Evolutionary conservation across 805 yeast genomes (phyloP).

Genomic region (Spathaspora hagerdaliae): DNA sequence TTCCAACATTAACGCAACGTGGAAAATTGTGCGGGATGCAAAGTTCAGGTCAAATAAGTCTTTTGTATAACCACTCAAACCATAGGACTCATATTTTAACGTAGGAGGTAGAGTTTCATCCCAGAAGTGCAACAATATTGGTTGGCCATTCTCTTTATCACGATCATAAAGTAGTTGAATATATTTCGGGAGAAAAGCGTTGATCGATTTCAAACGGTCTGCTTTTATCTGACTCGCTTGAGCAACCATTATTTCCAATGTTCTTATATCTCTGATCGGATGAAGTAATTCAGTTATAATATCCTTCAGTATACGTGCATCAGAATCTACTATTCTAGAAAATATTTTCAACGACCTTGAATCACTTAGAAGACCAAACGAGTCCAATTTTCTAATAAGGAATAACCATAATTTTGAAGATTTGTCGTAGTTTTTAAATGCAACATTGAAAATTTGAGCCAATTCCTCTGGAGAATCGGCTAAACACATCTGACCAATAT

Average conservation of each 20-base stretch:
- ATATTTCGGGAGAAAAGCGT: slow-evolving; percentile 23
- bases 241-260: slow-evolving; percentile 5
- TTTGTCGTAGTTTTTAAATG: slow-evolving; percentile 16
- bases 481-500: slow-evolving; percentile 22
- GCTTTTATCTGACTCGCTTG: neutral
- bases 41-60: slow-evolving; percentile 1
- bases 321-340: slow-evolving; percentile 18
- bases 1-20: slow-evolving; percentile 31
- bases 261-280: slow-evolving; percentile 23
- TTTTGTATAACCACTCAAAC: neutral
- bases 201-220: neutral
- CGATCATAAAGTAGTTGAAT: slow-evolving; percentile 20
- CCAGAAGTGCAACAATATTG: neutral
- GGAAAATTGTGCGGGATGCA: slow-evolving; percentile 20
- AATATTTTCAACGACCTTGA: slow-evolving; percentile 23
- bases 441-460: slow-evolving; percentile 29
- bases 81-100: neutral
- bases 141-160: slow-evolving; percentile 1
- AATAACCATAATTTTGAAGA: slow-evolving; percentile 32
- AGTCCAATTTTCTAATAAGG: slow-evolving; percentile 27
- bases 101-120: neutral
- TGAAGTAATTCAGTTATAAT: slow-evolving; percentile 24
- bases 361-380: slow-evolving; percentile 29
- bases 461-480: slow-evolving; percentile 33
- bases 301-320: slow-evolving; percentile 29